Base-by-base conservation (phyloP, 805 yeast genomes). In the Ogataea pignaliae region DNA sequence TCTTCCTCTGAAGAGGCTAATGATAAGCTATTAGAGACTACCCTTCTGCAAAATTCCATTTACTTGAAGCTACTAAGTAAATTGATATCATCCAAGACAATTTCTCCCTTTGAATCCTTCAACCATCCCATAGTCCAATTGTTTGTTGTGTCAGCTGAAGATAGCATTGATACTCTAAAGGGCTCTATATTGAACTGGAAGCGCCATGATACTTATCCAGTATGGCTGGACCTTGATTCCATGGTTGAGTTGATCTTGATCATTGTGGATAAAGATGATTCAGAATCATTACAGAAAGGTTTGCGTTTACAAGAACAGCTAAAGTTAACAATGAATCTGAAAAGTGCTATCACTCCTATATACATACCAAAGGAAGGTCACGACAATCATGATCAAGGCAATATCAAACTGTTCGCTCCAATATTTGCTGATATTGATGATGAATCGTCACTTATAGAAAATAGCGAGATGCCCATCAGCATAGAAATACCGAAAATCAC, bases 91-190 rank as follows among this genome's bases (percentile, higher is more conserved):
- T 71, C 84, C 11, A 73, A 78, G 12, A 72, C 73, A 8, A 64
- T 86, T 9, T 79, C 87, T 2, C 81, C 91, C 2, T 88, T 86
- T 59, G 97, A 91, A 61, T 82, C 88, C 5, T 81, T 89, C 61
- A 82, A 85, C 52, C 97, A 90, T 59, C 97, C 97, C 0, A 76
- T 88, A 2, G 75, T 87, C 2, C 85, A 89, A 35, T 59, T 91
- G 12, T 72, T 88, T 40, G 81, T 83, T 1, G 69, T 88, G 3
- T 77, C 87, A 17, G 71, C 78, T 17, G 51, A 64, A 12, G 86
- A 82, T 44, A 47, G 75, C 0, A 61, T 78, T 29, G 81, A 76
- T 11, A 63, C 66, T n/a, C 80, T 93, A 5, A 72, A 84, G 41
- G 75, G 73, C 15, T 59, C 79, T 33, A 64, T 87, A 17, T 75